Conservation (phyloP, 148 eudicot species). For the Salicornia ramosissima region DNA sequence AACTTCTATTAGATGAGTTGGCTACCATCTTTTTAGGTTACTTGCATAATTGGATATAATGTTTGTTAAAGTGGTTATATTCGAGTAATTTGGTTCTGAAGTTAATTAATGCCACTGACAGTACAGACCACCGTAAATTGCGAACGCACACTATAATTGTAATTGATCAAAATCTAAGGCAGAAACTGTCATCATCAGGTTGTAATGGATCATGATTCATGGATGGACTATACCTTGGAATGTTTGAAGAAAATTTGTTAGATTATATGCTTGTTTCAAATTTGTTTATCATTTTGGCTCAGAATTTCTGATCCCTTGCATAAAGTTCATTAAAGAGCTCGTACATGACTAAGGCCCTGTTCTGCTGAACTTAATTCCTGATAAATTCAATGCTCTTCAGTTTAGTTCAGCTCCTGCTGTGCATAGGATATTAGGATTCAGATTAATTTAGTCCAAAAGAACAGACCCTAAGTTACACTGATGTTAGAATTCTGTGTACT, state of each 20-base stretch:
- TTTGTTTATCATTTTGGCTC: not conserved
- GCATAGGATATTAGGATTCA: too few species aligned
- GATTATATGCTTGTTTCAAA: not conserved
- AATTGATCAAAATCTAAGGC: not conserved
- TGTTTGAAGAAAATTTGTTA: not conserved
- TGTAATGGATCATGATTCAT: too few species aligned
- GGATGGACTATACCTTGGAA: not conserved
- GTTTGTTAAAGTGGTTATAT: not conserved
- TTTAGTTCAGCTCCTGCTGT: too few species aligned
- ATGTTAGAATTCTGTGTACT: not conserved
- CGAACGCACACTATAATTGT: not conserved
- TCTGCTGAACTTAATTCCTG: too few species aligned
- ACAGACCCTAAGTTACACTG: too few species aligned
- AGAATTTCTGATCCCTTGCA: not conserved
- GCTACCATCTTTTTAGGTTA: not conserved
- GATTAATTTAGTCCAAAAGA: too few species aligned
- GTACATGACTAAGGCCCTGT: too few species aligned
- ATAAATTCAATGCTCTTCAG: too few species aligned
- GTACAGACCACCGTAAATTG: not conserved
- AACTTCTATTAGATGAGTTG: not conserved
- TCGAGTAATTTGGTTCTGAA: not conserved
- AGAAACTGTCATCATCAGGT: not conserved
- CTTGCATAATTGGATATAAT: not conserved
- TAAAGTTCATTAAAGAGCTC: not conserved
- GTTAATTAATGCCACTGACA: not conserved